These are phyloP conservation scores for sunflower (Helianthus annuus) DNA, from an alignment of 129 eudicot genomes.

Conservation along the genomic window HanXRQr2.0-SUNRISE NC_035437.2:1134418-1134917, in stretches of 20 bases:
- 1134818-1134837: constrained; percentile 16
- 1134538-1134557: too few relatives aligned
- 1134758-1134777: constrained; percentile 62
- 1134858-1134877: neutral
- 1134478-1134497: too few relatives aligned
- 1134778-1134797: constrained; percentile 38
- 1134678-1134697: constrained; percentile 46
- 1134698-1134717: constrained; percentile 50
- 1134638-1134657: constrained; percentile 32
- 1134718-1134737: constrained; percentile 45
- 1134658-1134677: constrained; percentile 54
- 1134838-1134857: constrained; percentile 30
- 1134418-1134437: constrained; percentile 66
- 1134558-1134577: too few relatives aligned
- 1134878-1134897: too few relatives aligned
- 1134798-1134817: constrained; percentile 28
- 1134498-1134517: too few relatives aligned
- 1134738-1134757: constrained; percentile 87
- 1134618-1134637: neutral
- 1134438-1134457: neutral
- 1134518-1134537: too few relatives aligned
- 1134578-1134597: too few relatives aligned
- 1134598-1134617: neutral
- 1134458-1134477: neutral
- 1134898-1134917: too few relatives aligned